Evolutionary conservation across 106 monocot genomes (phyloP).

Genomic region (Acanthochlamys bracteata): DNA sequence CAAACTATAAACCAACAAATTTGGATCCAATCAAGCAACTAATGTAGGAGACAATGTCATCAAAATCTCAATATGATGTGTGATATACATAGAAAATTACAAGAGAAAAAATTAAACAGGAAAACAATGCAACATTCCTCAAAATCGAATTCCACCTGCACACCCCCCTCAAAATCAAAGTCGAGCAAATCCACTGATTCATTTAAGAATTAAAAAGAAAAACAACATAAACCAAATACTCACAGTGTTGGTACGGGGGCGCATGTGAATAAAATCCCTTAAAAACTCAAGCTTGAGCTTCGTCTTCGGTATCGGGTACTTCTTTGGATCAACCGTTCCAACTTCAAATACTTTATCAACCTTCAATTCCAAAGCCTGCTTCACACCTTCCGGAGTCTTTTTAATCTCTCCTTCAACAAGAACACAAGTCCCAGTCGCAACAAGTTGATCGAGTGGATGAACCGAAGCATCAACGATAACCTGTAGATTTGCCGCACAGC

Average conservation of each 20-base stretch:
- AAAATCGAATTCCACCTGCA: no score
- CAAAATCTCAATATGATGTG: no score
- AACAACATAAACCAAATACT: not conserved
- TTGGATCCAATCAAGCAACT: no score
- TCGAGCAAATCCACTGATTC: not conserved
- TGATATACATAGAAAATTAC: no score
- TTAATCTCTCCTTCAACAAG: slow-evolving; percentile 83
- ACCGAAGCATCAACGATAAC: slow-evolving; percentile 71
- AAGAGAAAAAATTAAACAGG: no score
- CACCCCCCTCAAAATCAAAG: no score
- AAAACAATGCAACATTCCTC: not conserved
- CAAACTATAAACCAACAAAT: no score
- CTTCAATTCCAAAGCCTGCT: slow-evolving; percentile 67
- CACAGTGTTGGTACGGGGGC: slow-evolving; percentile 81
- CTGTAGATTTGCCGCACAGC: slow-evolving; percentile 79
- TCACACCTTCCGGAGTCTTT: slow-evolving; percentile 78
- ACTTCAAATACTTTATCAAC: slow-evolving; percentile 62
- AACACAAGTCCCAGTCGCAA: slow-evolving; percentile 70
- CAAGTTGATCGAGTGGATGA: slow-evolving; percentile 46
- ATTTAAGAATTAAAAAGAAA: not conserved
- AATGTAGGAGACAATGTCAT: no score
- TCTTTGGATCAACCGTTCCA: slow-evolving; percentile 47
- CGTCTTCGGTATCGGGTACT: slow-evolving; percentile 88
- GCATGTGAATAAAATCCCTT: slow-evolving; percentile 66
- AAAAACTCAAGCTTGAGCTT: slow-evolving; percentile 73